Percentiles rank a stretch among this genome's conserved stretches.
Evolutionary conservation across 2,329 filamentous ascomycete species (phyloP).

Genomic region (Cadophora malorum): DNA sequence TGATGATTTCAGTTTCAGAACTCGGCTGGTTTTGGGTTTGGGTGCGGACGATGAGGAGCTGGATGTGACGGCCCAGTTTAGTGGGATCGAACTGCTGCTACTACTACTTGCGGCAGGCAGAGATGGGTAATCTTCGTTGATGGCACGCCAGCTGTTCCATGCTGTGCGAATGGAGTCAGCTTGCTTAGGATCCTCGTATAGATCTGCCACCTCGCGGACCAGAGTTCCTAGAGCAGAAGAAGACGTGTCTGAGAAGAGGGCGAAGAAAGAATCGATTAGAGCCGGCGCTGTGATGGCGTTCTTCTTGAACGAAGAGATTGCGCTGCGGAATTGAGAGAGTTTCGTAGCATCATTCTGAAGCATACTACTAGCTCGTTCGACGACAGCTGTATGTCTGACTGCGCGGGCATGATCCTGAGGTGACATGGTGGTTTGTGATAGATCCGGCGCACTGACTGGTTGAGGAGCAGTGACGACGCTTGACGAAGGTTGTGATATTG

Average conservation of each 20-base stretch:
- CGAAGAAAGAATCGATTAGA: conserved; percentile 87
- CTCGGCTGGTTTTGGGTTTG: conserved; percentile 57
- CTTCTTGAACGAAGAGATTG: conserved; percentile 79
- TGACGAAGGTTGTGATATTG: conserved; percentile 32
- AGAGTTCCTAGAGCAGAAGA: conserved; percentile 85
- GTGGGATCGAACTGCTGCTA: conserved; percentile 42
- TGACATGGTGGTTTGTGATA: conserved; percentile 60
- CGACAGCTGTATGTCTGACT: conserved; percentile 81
- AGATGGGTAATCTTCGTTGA: conserved; percentile 94
- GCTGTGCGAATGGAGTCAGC: conserved; percentile 76
- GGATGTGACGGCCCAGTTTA: conserved; percentile 44
- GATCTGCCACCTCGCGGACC: conserved; percentile 87
- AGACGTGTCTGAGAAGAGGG: conserved; percentile 79
- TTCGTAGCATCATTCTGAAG: conserved; percentile 79
- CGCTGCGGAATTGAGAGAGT: conserved; percentile 76
- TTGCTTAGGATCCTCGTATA: conserved; percentile 85
- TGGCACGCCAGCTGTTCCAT: conserved; percentile 95
- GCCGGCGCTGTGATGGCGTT: conserved; percentile 73
- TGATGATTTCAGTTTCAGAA: conserved; percentile 72
- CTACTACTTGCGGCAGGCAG: conserved; percentile 76
- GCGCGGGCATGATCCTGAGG: conserved; percentile 83
- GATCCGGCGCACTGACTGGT: conserved; percentile 58
- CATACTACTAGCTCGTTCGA: conserved; percentile 83
- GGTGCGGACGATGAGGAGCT: conserved; percentile 33
- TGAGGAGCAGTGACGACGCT: conserved; percentile 34